Evolutionary conservation across 1,139 yeast species (phyloP).

Genomic region (Taphrina pruni): DNA sequence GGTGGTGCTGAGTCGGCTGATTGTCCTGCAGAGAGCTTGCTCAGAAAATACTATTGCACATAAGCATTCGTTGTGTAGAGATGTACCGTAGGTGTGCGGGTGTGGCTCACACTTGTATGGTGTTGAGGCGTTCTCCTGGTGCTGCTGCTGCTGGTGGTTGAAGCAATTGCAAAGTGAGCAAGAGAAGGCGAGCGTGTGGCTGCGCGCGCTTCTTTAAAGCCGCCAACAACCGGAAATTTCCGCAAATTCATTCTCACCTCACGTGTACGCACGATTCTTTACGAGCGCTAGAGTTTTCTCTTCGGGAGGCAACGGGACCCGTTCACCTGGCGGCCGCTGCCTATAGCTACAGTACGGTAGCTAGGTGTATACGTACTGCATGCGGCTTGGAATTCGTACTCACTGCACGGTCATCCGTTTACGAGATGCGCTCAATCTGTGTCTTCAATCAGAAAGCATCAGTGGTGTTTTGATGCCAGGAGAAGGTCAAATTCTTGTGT

Average conservation of each 20-base stretch:
- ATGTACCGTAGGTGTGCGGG: conserved; percentile 8
- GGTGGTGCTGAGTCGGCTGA: no score
- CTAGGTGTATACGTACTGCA: no score
- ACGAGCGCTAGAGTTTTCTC: not conserved
- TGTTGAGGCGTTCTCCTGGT: not conserved
- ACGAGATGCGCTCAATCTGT: no score
- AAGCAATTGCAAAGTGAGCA: not conserved
- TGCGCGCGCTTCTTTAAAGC: not conserved
- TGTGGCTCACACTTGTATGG: not conserved
- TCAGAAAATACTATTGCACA: no score
- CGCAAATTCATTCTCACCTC: not conserved
- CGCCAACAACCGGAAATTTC: not conserved
- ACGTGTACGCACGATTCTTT: not conserved
- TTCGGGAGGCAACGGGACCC: conserved; percentile 7
- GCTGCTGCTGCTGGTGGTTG: not conserved
- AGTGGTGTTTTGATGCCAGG: no score
- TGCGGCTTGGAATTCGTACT: no score
- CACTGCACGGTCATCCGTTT: no score
- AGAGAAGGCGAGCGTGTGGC: not conserved
- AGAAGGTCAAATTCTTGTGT: no score
- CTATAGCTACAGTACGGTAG: no score
- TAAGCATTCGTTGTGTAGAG: not conserved
- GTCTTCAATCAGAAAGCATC: no score
- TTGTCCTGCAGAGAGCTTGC: no score
- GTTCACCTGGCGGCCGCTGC: not conserved